A percentile compares a stretch with the other conserved stretches of the same genome.
Evolutionary conservation across 768 basidiomycete species (phyloP).

Genomic region (Boletus reticuloceps): DNA sequence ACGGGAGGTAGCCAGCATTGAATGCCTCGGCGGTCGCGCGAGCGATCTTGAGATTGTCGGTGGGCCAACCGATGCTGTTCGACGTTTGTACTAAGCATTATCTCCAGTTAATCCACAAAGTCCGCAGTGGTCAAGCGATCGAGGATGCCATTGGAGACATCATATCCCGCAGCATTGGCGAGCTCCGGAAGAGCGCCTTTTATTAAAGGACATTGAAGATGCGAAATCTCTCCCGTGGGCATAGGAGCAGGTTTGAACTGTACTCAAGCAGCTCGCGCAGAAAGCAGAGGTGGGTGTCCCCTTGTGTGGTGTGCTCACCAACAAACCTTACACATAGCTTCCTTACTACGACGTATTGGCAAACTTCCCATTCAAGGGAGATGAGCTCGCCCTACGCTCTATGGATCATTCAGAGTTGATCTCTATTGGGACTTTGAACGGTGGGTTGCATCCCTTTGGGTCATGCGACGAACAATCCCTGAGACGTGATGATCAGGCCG

Average conservation of each 20-base stretch:
- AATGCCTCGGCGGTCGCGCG: conserved; percentile 84
- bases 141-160: conserved; percentile 90
- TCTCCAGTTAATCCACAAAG: conserved; percentile 77
- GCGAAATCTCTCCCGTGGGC: conserved; percentile 82
- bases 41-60: conserved; percentile 84
- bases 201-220: conserved; percentile 87
- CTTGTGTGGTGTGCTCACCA: background rate
- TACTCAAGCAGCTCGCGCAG: conserved; percentile 71
- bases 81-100: background rate
- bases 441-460: conserved; percentile 33
- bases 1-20: conserved; percentile 57
- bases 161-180: conserved; percentile 70
- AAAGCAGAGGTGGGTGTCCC: conserved; percentile 51
- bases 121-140: conserved; percentile 67
- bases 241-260: conserved; percentile 82
- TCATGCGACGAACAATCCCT: background rate
- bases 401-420: conserved; percentile 93
- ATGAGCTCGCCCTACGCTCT: conserved; percentile 72
- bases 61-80: conserved; percentile 1
- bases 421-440: conserved; percentile 71
- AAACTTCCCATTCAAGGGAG: conserved; percentile 90
- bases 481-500: conserved; percentile 51
- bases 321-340: conserved; percentile 43
- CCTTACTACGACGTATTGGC: conserved; percentile 80
- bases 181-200: conserved; percentile 90